These are phyloP conservation scores for Mycena galericulata DNA, from an alignment of 768 basidiomycete species.

Conservation along the genomic window DNA sequence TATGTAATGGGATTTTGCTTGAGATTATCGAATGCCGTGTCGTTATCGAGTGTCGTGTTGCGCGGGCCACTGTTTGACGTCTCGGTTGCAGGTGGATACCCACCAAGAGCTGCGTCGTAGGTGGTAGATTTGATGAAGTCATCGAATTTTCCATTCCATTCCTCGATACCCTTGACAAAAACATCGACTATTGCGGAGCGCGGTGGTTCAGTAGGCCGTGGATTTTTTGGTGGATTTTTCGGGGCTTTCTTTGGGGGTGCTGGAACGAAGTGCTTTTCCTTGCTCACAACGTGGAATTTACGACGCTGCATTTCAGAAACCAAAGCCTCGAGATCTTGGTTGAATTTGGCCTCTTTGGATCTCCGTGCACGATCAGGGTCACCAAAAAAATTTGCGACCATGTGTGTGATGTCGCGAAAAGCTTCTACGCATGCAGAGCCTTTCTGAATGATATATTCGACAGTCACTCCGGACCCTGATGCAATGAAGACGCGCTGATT, in stretches of 20 bases:
- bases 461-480: slow-evolving; percentile 34
- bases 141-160: slow-evolving; percentile 37
- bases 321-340: slow-evolving; percentile 39
- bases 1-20: slow-evolving; percentile 19
- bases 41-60: slow-evolving; percentile 26
- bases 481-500: slow-evolving; percentile 40
- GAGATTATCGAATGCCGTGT: slow-evolving; percentile 33
- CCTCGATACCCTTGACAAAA: neutral
- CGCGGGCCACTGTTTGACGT: neutral
- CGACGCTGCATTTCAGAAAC: slow-evolving; percentile 35
- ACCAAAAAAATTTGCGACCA: slow-evolving; percentile 13
- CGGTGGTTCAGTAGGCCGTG: neutral
- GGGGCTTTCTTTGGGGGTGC: slow-evolving; percentile 1
- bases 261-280: slow-evolving; percentile 24
- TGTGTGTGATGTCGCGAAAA: neutral
- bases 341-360: slow-evolving; percentile 38
- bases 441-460: slow-evolving; percentile 12
- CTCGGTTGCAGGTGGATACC: slow-evolving; percentile 34
- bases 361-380: slow-evolving; percentile 33
- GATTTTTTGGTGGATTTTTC: neutral
- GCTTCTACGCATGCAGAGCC: too few relatives aligned
- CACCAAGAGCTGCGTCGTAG: slow-evolving; percentile 38
- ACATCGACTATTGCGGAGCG: slow-evolving; percentile 7
- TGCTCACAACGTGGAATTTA: slow-evolving; percentile 24
- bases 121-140: slow-evolving; percentile 38